A percentile compares a stretch with the other conserved stretches of the same genome.
Conservation (phyloP, 1,284 basidiomycete genomes). For the Ceraceosorus bombacis region DNA sequence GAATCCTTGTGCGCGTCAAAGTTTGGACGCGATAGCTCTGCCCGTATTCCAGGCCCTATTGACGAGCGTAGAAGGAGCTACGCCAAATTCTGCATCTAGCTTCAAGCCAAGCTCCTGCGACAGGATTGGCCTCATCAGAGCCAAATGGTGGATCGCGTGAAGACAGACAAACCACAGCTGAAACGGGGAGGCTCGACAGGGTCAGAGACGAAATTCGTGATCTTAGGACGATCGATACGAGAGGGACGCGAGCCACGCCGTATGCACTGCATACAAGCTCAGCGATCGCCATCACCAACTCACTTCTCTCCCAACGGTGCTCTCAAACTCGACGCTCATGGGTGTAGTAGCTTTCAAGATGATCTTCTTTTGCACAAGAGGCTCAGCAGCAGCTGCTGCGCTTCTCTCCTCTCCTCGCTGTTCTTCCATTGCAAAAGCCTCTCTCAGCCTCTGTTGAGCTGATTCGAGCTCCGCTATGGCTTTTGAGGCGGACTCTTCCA, state of each 20-base stretch:
- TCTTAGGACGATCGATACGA: no score
- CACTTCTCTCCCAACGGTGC: constrained; percentile 16
- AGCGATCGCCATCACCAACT: background rate
- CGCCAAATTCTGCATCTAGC: constrained; percentile 35
- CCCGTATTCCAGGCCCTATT: constrained; percentile 14
- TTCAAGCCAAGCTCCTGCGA: constrained; percentile 29
- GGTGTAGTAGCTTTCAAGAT: constrained; percentile 37
- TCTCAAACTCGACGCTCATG: constrained; percentile 14
- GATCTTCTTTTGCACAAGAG: constrained; percentile 12
- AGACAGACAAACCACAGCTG: constrained; percentile 41
- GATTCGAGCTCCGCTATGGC: background rate
- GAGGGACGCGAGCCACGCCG: no score
- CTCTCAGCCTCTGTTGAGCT: background rate
- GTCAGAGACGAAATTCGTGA: background rate
- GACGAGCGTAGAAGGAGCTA: constrained; percentile 39
- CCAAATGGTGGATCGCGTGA: constrained; percentile 44
- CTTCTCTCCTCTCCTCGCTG: background rate
- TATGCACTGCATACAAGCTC: no score
- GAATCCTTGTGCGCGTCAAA: no score
- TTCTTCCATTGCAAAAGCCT: background rate
- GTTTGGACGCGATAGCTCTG: no score
- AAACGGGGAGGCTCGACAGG: background rate
- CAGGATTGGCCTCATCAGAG: constrained; percentile 36
- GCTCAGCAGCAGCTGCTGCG: constrained; percentile 13
- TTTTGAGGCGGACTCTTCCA: constrained; percentile 19